Percentiles rank a stretch among this genome's conserved stretches.
Conservation (phyloP, 208 protist genomes). For the Leishmania tarentolae region DNA sequence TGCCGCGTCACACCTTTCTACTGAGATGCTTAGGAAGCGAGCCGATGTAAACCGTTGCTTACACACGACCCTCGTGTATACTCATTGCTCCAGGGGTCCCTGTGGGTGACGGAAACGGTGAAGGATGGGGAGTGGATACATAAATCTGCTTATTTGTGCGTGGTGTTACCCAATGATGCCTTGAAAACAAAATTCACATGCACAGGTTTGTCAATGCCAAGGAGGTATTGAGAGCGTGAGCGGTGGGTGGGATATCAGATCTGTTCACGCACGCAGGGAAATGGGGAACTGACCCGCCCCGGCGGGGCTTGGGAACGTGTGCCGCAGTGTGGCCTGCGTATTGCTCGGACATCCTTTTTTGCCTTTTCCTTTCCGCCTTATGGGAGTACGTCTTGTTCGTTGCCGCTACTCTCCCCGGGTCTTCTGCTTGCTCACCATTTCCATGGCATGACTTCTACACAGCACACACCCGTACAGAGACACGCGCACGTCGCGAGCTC, state of each 20-base stretch:
- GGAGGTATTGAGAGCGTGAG: neutral
- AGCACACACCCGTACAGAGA: neutral
- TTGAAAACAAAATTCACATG: neutral
- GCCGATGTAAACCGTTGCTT: neutral
- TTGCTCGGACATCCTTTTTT: conserved; percentile 1
- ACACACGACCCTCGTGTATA: neutral
- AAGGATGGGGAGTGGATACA: neutral
- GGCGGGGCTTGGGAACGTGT: neutral
- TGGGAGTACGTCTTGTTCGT: neutral
- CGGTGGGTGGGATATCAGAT: neutral
- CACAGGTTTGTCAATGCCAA: neutral
- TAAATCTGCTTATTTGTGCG: neutral
- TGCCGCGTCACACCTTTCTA: neutral
- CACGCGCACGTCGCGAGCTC: neutral
- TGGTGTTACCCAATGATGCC: neutral
- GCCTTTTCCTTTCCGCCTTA: conserved; percentile 8
- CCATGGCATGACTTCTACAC: neutral
- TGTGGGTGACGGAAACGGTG: neutral
- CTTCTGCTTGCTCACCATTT: neutral
- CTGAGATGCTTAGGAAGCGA: neutral
- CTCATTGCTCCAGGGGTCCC: neutral
- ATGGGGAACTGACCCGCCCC: neutral
- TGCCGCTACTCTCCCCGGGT: neutral
- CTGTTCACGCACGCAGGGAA: no score
- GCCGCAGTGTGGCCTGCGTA: neutral